A percentile compares a stretch with the other conserved stretches of the same genome.
Evolutionary conservation across 345 rosid species (phyloP).

Genomic region (Acer campestre): DNA sequence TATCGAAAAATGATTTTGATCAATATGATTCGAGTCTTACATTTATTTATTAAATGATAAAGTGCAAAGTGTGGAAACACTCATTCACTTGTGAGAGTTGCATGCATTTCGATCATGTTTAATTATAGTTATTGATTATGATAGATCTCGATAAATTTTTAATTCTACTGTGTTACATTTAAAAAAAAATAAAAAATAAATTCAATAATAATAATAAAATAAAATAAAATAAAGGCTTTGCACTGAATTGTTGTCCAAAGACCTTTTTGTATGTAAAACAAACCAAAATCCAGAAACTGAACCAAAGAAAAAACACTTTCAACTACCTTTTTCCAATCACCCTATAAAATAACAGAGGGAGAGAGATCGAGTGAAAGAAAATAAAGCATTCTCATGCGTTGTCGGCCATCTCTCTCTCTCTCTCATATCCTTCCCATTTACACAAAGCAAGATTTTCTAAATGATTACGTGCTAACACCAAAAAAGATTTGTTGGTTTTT

Average conservation of each 20-base stretch:
- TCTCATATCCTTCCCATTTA: slow-evolving; percentile 17
- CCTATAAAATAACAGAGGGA: slow-evolving; percentile 22
- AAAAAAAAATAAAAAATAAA: no score
- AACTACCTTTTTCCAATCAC: slow-evolving; percentile 20
- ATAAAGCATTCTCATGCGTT: slow-evolving; percentile 43
- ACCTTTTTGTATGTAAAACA: background rate
- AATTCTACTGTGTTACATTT: no score
- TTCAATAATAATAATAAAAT: no score
- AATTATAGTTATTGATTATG: no score
- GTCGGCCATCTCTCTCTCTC: slow-evolving; percentile 53
- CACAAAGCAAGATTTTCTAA: slow-evolving; percentile 24
- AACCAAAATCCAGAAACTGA: background rate
- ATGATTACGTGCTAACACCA: slow-evolving; percentile 30
- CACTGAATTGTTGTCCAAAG: background rate
- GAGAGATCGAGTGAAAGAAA: slow-evolving; percentile 29
- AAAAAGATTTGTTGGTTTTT: slow-evolving; percentile 13
- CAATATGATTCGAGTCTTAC: no score
- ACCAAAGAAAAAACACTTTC: slow-evolving; percentile 7
- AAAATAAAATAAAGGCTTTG: background rate
- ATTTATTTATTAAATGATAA: no score
- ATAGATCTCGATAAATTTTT: no score
- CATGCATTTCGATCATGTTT: no score
- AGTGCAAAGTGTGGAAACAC: no score
- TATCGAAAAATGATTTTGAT: no score
- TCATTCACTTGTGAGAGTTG: no score